Evolutionary conservation across 2,329 filamentous ascomycete species (phyloP), one percentile per base, ranked within the genome.

Genomic region (Immersiporthe knoxdaviesiana): DNA sequence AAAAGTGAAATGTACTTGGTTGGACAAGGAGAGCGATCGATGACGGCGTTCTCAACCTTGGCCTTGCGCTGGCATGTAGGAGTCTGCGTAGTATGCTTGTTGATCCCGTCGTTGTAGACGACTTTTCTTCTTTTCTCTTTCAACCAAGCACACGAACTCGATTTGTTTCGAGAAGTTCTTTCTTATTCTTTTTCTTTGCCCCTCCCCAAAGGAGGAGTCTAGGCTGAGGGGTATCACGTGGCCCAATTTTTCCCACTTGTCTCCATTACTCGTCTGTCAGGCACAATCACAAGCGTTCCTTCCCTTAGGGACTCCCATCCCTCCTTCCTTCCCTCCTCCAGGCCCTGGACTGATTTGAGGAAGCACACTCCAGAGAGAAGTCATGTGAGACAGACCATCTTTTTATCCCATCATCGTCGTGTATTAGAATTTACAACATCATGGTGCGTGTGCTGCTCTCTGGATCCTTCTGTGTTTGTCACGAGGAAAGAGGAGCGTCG

Each of bases 171-270:
- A 47, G 3, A 47, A 47, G 44, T 8, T 39, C 11, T 10, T 35
- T 35, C 35, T 14, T 39, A 6, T 8, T 21, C 18, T 47, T 21
- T 8, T 47, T 59, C 32, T 37, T n/a, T 59, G n/a, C 11, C 12
- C 24, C 32, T 58, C 11, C 7, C 44, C 18, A 6, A 16, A 47
- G 44, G 21, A 21, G 30, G 47, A 54, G 63, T 69, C 56, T 63
- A 58, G 27, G 30, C 61, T 70, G 52, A 68, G 52, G 68, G 68
- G 54, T 68, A 56, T 68, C 68, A 70, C 65, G 65, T 70, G 68
- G 35, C 37, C 35, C 50, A 52, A 58, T 44, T 56, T 62, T 37
- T 60, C 14, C 21, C 32, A 21, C 30, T 27, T 27, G 24, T 39
- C 41, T 54, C 30, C 18, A 61, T 47, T 56, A 56, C 41, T 32